These are phyloP conservation scores for Baudoinia panamericana DNA, from an alignment of 495 filamentous ascomycete genomes.

Conservation along the genomic window DNA sequence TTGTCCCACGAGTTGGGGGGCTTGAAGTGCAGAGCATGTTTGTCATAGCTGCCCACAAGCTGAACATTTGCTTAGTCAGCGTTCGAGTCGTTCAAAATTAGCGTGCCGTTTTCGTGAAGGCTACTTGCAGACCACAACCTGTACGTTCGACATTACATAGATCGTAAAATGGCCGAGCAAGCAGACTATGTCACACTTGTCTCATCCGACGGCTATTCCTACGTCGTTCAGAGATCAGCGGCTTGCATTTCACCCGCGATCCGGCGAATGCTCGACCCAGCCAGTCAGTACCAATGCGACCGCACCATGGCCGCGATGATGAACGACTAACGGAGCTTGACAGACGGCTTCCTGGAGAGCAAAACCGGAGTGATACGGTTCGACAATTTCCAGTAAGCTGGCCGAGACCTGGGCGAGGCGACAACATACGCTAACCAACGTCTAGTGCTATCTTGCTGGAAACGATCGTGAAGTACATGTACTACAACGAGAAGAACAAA, in stretches of 20 bases:
- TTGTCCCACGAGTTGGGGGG: too few species aligned
- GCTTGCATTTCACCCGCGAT: slow-evolving; percentile 65
- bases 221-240: slow-evolving; percentile 65
- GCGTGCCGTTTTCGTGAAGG: too few species aligned
- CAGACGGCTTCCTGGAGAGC: slow-evolving; percentile 61
- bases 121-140: too few species aligned
- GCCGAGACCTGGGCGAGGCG: too few species aligned
- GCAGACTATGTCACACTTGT: slow-evolving; percentile 71
- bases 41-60: too few species aligned
- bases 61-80: too few species aligned
- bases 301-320: neutral
- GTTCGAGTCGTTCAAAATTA: too few species aligned
- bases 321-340: slow-evolving; percentile 1
- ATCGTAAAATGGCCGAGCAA: slow-evolving; percentile 5
- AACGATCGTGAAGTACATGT: slow-evolving; percentile 83
- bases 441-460: slow-evolving; percentile 69
- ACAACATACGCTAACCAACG: neutral
- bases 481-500: slow-evolving; percentile 59
- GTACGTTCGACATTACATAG: too few species aligned
- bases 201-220: slow-evolving; percentile 79
- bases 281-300: slow-evolving; percentile 45
- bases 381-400: slow-evolving; percentile 59
- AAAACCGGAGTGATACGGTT: slow-evolving; percentile 51
- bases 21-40: too few species aligned
- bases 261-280: slow-evolving; percentile 69